phyloP scores from a whole-genome alignment of 495 filamentous ascomycete species.

The Daldinia vernicosa region DNA sequence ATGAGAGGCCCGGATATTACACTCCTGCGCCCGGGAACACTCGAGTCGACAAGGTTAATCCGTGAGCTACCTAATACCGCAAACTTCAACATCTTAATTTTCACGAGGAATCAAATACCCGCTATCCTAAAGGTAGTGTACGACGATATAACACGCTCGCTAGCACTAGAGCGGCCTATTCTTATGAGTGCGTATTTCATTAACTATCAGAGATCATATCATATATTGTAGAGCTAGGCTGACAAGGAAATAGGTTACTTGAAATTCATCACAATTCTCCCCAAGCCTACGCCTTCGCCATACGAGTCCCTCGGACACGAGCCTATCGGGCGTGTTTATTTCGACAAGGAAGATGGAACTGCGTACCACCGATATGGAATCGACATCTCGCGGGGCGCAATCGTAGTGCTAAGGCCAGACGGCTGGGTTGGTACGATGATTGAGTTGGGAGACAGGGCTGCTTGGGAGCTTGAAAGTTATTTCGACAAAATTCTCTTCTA shows the following conservation, averaged over 20 bases:
- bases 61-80: constrained; percentile 51
- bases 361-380: constrained; percentile 53
- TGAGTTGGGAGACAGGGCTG: constrained; percentile 21
- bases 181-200: constrained; percentile 7
- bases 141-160: not conserved
- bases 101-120: constrained; percentile 42
- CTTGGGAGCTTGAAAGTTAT: constrained; percentile 47
- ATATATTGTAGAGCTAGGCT: not conserved
- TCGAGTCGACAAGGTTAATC: constrained; percentile 52
- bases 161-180: constrained; percentile 1
- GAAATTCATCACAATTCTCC: constrained; percentile 50
- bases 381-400: constrained; percentile 42
- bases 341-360: constrained; percentile 41
- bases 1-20: constrained; percentile 54
- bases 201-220: not conserved
- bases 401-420: constrained; percentile 56
- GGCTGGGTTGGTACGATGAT: constrained; percentile 55
- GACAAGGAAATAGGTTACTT: constrained; percentile 26
- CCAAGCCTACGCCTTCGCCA: constrained; percentile 45
- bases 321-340: constrained; percentile 51
- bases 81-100: constrained; percentile 50
- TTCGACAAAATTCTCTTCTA: constrained; percentile 29
- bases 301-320: constrained; percentile 51
- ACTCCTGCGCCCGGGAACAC: constrained; percentile 54
- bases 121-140: constrained; percentile 24